Base-by-base conservation (phyloP, 139 green algal genomes). In the Micractinium conductrix region DNA sequence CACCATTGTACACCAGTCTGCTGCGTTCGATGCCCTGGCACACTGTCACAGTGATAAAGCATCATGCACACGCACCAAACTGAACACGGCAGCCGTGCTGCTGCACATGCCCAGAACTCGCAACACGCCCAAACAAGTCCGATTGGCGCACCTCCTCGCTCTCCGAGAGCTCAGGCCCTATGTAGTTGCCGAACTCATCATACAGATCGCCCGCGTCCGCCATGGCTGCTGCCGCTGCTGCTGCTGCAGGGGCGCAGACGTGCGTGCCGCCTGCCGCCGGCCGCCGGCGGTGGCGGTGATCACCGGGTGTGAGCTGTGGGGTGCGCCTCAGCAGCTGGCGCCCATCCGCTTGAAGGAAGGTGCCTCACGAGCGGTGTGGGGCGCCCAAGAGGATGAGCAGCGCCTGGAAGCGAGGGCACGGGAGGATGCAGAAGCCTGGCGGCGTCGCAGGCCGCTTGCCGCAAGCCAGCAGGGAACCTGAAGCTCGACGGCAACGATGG, bases 121-220 rank as follows among this genome's bases (percentile, higher is more conserved):
- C 58, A 67, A 28, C 55, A 63, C 55, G n/a, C 50, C 28, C 40
- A 10, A 10, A 10, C n/a, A n/a, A n/a, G n/a, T n/a, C n/a, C n/a
- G n/a, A n/a, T n/a, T n/a, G n/a, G n/a, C n/a, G n/a, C 71, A 91
- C 85, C 80, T 92, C 91, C 42, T 97, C 96, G 74, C 91, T 94
- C 68, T 93, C 95, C 21, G 93, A 95, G 16, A 98, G 87, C 60
- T 95, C 94, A 40, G 97, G 96, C 1, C 97, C 97, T 62, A 99
- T 95, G 87, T 99, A 99, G 84, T 99, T 99, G 4, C 97, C 97
- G 82, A 99, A 99, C 90, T 99, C 97, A 84, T 99, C 97, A 79
- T 83, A 83, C 42, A 83, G 62, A n/a, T 83, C 78, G 26, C 78
- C 78, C 16, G 73, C 73, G 62, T 83, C 78, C 22, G 62, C 78